Evolutionary conservation across 768 basidiomycete species (phyloP).

Genomic region (Clavaria fumosa): DNA sequence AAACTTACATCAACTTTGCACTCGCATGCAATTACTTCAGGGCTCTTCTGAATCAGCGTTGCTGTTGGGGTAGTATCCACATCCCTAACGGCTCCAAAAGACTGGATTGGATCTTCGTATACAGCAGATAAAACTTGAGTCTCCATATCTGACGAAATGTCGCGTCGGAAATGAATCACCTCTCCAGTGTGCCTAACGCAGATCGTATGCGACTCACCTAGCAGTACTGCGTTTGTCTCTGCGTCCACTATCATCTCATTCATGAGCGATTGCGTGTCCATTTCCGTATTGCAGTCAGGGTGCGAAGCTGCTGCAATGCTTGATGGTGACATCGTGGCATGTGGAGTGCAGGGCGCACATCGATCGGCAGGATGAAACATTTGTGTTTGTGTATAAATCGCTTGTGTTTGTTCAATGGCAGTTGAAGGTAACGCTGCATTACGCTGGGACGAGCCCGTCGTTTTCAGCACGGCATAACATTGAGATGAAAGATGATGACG

Average conservation of each 20-base stretch:
- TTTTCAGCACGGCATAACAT: no score
- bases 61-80: slow-evolving; percentile 6
- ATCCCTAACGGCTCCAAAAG: slow-evolving; percentile 17
- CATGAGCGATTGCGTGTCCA: slow-evolving; percentile 26
- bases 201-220: neutral
- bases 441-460: no score
- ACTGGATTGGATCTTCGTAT: slow-evolving; percentile 23
- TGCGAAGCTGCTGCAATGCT: neutral
- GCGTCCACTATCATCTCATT: slow-evolving; percentile 18
- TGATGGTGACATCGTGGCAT: neutral
- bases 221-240: slow-evolving; percentile 32
- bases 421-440: no score
- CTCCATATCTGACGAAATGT: slow-evolving; percentile 22
- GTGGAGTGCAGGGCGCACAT: neutral
- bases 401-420: no score
- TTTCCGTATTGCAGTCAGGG: slow-evolving; percentile 10
- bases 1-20: slow-evolving; percentile 43
- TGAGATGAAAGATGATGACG: no score
- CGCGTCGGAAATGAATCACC: no score
- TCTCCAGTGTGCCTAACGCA: no score
- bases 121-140: slow-evolving; percentile 18
- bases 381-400: no score
- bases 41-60: slow-evolving; percentile 4
- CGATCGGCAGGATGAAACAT: no score
- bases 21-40: slow-evolving; percentile 43